These are phyloP conservation scores for Cicer arietinum DNA, from an alignment of 306 rosid species.

Conservation along the genomic window DNA sequence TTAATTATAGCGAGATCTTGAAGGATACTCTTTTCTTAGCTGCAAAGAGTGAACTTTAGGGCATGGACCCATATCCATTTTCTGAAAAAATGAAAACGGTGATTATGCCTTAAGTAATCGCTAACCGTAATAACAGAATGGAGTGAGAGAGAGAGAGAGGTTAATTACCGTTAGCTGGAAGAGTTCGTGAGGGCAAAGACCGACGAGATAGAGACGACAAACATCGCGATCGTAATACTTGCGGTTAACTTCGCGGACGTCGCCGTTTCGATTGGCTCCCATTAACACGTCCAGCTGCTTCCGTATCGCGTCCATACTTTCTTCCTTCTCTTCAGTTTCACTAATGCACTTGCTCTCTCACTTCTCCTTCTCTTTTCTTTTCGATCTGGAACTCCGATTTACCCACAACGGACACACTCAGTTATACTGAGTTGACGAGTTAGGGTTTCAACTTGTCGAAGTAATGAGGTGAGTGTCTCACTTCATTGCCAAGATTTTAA, in stretches of 20 bases:
- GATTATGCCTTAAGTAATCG: not conserved
- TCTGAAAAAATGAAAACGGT: constrained; percentile 58
- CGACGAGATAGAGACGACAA: constrained; percentile 93
- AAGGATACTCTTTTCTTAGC: constrained; percentile 99
- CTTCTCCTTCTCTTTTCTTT: not conserved
- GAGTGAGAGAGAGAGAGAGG: not conserved
- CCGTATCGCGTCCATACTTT: constrained; percentile 85
- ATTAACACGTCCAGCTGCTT: constrained; percentile 96
- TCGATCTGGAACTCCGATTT: constrained; percentile 27
- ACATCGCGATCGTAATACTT: constrained; percentile 97
- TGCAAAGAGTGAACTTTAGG: constrained; percentile 98
- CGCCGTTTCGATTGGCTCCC: constrained; percentile 99
- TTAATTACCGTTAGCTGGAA: constrained; percentile 86
- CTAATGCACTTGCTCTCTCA: not conserved
- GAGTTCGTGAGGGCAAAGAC: constrained; percentile 98
- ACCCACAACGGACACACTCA: not conserved
- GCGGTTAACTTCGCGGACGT: constrained; percentile 95
- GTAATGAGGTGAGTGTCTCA: not conserved
- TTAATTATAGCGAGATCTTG: constrained; percentile 8
- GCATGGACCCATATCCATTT: constrained; percentile 99
- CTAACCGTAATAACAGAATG: not conserved
- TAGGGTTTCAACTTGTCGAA: not conserved
- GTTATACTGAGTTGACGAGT: not conserved
- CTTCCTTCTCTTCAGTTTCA: not conserved
- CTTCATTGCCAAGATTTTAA: too few relatives aligned